Evolutionary conservation across 2,329 filamentous ascomycete species (phyloP), one percentile per base, ranked within the genome.

Genomic region (Colletotrichum sidae): DNA sequence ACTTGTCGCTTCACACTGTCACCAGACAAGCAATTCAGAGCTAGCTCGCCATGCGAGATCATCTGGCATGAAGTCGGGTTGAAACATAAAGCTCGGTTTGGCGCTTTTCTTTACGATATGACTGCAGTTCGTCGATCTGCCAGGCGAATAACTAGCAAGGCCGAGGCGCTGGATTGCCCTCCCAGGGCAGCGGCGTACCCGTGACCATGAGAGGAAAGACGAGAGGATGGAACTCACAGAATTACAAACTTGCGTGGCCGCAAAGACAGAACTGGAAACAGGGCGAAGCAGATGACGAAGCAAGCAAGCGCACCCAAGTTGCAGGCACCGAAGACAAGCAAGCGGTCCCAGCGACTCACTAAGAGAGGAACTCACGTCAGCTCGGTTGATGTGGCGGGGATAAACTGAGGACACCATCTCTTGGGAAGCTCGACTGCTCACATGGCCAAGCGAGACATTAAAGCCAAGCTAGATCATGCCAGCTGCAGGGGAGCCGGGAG

Each of bases 261-360:
- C 70, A 93, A 79, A 70, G 92, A 86, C 70, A 97, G 86, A 67
- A 94, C 85, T 59, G 94, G 94, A 81, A 97, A 95, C 62, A 98
- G 84, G 72, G 90, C 90, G 82, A 98, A 97, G 84, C 92, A 94
- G 73, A 97, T 89, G 77, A 96, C 88, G 83, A 99, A 98, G 83
- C 96, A 95, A 71, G 92, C 93, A 69, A 93, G 84, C 69, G 96
- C 94, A 67, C 91, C 94, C 72, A 97, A 79, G 80, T 97, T 97
- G 83, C 95, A 96, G 75, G 90, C 93, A 70, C 88, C 90, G 80
- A 99, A 99, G 73, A 98, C 88, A 77, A 99, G 85, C 75, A 98
- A 83, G 63, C 95, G 92, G 81, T 99, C 96, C 96, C 95, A 98
- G 81, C 95, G 89, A 82, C 93, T 97, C 83, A 99, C 96, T 98